phyloP scores from a whole-genome alignment of 139 green algal species.

The Chlamydomonas sp. region DNA sequence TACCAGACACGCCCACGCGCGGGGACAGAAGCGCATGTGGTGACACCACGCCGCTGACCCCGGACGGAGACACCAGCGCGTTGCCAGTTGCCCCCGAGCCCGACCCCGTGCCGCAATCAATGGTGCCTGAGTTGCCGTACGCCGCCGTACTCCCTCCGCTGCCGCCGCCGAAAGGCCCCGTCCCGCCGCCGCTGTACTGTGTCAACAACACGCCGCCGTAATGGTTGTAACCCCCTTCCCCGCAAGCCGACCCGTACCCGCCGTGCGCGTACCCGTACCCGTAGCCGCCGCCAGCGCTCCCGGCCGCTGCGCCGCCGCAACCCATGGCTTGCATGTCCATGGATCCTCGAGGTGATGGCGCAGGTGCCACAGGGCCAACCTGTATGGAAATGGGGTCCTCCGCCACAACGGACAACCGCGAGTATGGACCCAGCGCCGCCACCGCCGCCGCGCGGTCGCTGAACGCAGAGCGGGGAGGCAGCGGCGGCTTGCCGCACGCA shows the following conservation, averaged over 20 bases:
- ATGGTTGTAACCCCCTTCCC: no score
- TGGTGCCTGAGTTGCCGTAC: not conserved
- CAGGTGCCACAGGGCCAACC: slow-evolving; percentile 10
- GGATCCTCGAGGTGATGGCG: slow-evolving; percentile 25
- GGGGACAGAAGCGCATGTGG: not conserved
- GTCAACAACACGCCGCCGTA: no score
- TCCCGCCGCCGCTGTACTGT: no score
- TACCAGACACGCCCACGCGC: no score
- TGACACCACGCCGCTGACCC: slow-evolving; percentile 27
- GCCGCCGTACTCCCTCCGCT: not conserved
- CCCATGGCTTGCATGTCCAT: slow-evolving; percentile 30
- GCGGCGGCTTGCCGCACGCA: slow-evolving; percentile 6
- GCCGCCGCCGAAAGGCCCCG: not conserved
- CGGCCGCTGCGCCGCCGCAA: not conserved
- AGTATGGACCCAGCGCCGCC: not conserved
- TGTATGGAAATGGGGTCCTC: slow-evolving; percentile 9
- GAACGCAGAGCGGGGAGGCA: slow-evolving; percentile 3
- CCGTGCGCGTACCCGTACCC: no score
- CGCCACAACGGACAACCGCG: slow-evolving; percentile 23
- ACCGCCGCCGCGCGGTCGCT: not conserved
- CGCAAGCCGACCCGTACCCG: no score
- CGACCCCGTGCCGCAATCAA: not conserved
- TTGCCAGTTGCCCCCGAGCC: slow-evolving; percentile 12
- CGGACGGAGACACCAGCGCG: slow-evolving; percentile 24
- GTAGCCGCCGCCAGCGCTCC: no score